Percentiles rank a stretch among this genome's conserved stretches.
These are phyloP conservation scores for Pichiaceae sp. DNA, from an alignment of 1,139 yeast species.

Conservation along the genomic window DNA sequence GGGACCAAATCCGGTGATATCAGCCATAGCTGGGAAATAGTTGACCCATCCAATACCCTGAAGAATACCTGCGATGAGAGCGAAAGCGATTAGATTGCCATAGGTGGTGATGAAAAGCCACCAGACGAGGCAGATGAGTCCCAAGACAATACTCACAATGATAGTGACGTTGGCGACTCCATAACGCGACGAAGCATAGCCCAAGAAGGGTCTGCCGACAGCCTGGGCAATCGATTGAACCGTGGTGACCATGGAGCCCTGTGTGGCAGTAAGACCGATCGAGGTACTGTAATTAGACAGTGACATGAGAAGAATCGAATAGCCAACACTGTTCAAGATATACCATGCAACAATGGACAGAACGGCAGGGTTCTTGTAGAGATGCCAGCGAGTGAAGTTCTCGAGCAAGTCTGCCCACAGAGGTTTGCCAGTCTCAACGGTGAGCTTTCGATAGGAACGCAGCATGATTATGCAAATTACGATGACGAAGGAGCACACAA, in stretches of 20 bases:
- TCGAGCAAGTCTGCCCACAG: conserved; percentile 13
- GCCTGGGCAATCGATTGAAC: conserved; percentile 55
- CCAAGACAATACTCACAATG: conserved; percentile 24
- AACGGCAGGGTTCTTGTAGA: conserved; percentile 24
- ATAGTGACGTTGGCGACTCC: conserved; percentile 52
- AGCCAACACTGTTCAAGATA: conserved; percentile 35
- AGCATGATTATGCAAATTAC: conserved; percentile 33
- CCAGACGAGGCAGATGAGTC: conserved; percentile 20
- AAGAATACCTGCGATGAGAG: conserved; percentile 41
- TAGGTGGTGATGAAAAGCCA: conserved; percentile 53
- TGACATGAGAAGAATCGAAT: conserved; percentile 52
- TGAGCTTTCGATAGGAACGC: conserved; percentile 34
- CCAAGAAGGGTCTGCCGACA: conserved; percentile 60
- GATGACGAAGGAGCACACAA: conserved; percentile 30
- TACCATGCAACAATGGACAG: conserved; percentile 48
- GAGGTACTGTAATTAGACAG: conserved; percentile 54
- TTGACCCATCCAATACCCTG: conserved; percentile 61
- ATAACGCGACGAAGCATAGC: conserved; percentile 44
- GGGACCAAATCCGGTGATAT: conserved; percentile 28
- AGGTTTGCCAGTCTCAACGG: conserved; percentile 15
- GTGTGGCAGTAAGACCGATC: conserved; percentile 44
- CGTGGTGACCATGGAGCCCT: conserved; percentile 56
- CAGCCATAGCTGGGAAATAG: conserved; percentile 53
- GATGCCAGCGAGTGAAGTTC: conserved; percentile 9
- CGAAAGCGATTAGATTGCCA: conserved; percentile 43